Evolutionary conservation across 2,329 filamentous ascomycete species (phyloP).

Genomic region (Aureobasidium sp.): DNA sequence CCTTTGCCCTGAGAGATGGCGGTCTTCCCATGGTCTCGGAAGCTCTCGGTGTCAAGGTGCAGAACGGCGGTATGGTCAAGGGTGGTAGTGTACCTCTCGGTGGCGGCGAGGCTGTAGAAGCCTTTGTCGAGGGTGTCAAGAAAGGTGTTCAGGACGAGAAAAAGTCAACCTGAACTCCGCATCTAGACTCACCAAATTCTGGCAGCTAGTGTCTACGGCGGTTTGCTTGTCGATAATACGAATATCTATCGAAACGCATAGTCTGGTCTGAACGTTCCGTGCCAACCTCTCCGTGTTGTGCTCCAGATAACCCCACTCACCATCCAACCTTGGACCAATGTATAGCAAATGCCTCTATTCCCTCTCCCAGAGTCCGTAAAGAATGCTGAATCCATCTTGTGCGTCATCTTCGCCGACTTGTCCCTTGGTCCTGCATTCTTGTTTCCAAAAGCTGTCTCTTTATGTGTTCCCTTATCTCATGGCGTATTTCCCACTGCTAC

Average conservation of each 20-base stretch:
- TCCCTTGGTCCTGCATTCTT: too few species aligned
- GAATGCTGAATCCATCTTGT: too few species aligned
- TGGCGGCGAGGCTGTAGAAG: conserved; percentile 79
- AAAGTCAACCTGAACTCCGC: conserved; percentile 10
- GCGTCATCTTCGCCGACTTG: too few species aligned
- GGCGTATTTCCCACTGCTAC: too few species aligned
- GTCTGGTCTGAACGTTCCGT: not conserved
- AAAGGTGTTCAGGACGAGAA: conserved; percentile 62
- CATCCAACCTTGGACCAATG: too few species aligned
- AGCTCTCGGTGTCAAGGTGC: conserved; percentile 69
- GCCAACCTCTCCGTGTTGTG: not conserved
- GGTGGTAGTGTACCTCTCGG: conserved; percentile 76
- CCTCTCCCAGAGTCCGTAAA: not conserved
- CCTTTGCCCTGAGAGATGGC: conserved; percentile 79
- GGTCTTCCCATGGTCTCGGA: conserved; percentile 84
- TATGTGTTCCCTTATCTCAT: too few species aligned
- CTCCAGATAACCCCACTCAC: not conserved
- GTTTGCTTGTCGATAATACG: not conserved
- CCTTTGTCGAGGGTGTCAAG: conserved; percentile 84
- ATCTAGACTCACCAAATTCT: not conserved
- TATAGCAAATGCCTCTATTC: too few species aligned
- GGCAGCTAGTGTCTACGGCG: not conserved
- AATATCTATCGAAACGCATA: not conserved
- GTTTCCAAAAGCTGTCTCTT: too few species aligned
- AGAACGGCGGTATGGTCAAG: conserved; percentile 73